These are phyloP conservation scores for Botryosphaeria agaves DNA, from an alignment of 2,329 filamentous ascomycete species.

Conservation along the genomic window DNA sequence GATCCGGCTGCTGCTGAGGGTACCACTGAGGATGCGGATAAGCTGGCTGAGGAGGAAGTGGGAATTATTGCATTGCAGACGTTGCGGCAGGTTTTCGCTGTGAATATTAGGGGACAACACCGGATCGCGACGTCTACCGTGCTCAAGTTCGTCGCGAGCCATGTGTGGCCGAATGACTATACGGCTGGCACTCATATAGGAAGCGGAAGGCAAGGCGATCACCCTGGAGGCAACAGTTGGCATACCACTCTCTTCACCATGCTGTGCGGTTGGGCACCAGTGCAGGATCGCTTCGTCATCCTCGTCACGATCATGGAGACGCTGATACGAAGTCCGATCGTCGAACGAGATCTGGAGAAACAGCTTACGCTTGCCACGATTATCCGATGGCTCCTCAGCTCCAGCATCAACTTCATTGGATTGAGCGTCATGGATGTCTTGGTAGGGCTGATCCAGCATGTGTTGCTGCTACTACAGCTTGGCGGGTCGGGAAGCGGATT, in stretches of 20 bases:
- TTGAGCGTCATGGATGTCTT: conserved; percentile 93
- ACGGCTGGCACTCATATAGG: conserved; percentile 12
- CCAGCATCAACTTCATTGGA: conserved; percentile 84
- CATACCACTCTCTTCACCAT: conserved; percentile 66
- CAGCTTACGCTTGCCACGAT: conserved; percentile 63
- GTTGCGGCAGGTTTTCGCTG: conserved; percentile 69
- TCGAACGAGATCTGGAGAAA: conserved; percentile 52
- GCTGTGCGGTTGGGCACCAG: conserved; percentile 72
- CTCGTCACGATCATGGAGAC: conserved; percentile 67
- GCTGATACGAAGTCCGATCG: conserved; percentile 48
- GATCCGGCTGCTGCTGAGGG: conserved; percentile 52
- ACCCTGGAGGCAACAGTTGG: conserved; percentile 45
- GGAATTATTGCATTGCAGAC: conserved; percentile 72
- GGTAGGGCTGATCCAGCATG: conserved; percentile 67
- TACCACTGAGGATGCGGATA: conserved; percentile 75
- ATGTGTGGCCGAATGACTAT: conserved; percentile 12
- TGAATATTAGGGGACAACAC: conserved; percentile 68
- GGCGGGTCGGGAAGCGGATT: conserved; percentile 23
- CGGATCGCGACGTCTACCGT: conserved; percentile 57
- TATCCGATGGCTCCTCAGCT: conserved; percentile 67
- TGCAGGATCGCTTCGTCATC: conserved; percentile 87
- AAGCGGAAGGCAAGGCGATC: too few species aligned
- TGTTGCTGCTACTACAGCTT: conserved; percentile 59
- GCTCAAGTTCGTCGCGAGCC: conserved; percentile 48
- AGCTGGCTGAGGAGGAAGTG: conserved; percentile 75